Percentiles rank a stretch among this genome's conserved stretches.
Conservation (phyloP, 305 asterid species). For the Solanum hybrid region DNA sequence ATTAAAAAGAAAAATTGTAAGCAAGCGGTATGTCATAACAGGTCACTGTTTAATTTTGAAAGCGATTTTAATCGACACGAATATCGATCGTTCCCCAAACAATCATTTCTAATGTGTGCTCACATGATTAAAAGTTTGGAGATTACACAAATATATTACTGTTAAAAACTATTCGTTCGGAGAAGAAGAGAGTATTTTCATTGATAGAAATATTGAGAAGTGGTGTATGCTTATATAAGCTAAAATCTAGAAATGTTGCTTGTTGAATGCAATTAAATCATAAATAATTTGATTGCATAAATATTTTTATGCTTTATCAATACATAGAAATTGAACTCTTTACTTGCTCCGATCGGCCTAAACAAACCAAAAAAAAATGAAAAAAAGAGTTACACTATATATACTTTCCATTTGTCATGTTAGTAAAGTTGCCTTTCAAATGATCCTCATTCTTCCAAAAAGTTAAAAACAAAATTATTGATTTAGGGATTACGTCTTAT, state of each 20-base stretch:
- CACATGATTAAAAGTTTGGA: background rate
- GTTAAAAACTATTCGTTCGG: background rate
- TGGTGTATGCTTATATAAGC: background rate
- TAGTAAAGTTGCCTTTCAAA: background rate
- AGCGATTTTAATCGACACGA: background rate
- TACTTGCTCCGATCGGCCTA: background rate
- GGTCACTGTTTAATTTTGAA: background rate
- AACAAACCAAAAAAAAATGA: background rate
- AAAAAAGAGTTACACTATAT: background rate
- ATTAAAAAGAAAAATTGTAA: background rate
- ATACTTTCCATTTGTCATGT: background rate
- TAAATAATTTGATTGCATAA: background rate
- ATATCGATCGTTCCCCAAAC: background rate
- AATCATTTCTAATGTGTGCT: background rate
- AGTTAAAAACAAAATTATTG: background rate
- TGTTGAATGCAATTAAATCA: too few relatives aligned
- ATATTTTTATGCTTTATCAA: background rate
- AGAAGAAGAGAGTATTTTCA: background rate
- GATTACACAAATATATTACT: too few relatives aligned
- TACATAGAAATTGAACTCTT: constrained; percentile 14
- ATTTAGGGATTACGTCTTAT: background rate
- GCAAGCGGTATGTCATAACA: background rate
- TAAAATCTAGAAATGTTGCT: too few relatives aligned
- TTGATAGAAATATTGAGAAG: background rate
- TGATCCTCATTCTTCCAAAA: background rate